A percentile compares a stretch with the other conserved stretches of the same genome.
These are phyloP conservation scores for Fomes fomentarius DNA, from an alignment of 1,284 basidiomycete species.

Conservation along the genomic window DNA sequence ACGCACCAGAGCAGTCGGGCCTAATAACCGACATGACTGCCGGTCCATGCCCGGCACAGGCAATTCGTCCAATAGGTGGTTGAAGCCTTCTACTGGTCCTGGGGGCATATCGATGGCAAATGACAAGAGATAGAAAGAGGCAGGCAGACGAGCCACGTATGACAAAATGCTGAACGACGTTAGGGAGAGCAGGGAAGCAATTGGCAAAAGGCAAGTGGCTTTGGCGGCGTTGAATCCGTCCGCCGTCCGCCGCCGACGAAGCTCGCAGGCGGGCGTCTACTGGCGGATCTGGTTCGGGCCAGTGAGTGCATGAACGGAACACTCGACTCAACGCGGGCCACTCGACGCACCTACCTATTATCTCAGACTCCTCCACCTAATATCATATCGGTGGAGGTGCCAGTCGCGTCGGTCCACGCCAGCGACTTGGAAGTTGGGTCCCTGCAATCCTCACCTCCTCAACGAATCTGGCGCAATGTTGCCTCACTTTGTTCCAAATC, in stretches of 20 bases:
- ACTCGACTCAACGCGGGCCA: no score
- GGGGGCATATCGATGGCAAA: slow-evolving; percentile 4
- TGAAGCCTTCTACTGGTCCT: slow-evolving; percentile 22
- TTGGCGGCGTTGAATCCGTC: slow-evolving; percentile 4
- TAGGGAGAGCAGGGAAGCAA: neutral
- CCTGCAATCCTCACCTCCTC: no score
- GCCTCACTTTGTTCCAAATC: no score
- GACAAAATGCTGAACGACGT: neutral
- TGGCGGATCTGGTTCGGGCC: neutral
- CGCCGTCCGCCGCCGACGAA: no score
- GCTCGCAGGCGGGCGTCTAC: slow-evolving; percentile 2
- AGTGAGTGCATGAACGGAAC: no score
- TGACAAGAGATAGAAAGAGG: slow-evolving; percentile 4
- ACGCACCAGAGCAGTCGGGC: slow-evolving; percentile 68
- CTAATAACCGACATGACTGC: slow-evolving; percentile 64
- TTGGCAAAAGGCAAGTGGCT: slow-evolving; percentile 10
- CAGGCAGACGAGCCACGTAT: neutral
- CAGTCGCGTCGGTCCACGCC: no score
- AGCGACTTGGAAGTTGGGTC: no score
- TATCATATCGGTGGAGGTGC: no score
- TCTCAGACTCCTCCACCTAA: no score
- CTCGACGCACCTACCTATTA: no score
- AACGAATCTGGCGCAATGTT: no score
- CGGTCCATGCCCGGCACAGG: slow-evolving; percentile 55
- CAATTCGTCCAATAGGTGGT: no score